Base-by-base conservation (phyloP, 495 filamentous ascomycete genomes). In the Penicillium argentinense region DNA sequence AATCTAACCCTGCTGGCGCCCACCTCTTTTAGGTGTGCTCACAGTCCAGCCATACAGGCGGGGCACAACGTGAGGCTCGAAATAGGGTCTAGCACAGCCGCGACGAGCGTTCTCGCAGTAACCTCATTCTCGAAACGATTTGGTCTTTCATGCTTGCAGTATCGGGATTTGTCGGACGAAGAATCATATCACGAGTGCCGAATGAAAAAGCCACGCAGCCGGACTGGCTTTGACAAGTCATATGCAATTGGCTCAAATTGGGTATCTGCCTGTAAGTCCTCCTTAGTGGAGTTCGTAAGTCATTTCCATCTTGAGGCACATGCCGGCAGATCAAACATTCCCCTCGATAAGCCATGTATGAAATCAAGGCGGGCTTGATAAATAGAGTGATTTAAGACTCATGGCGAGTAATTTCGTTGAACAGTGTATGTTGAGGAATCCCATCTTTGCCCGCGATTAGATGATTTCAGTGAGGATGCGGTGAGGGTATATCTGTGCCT, bases 1-100 rank as follows among this genome's bases (percentile, higher is more conserved):
- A 16, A 34, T 34, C 32, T 16, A 34, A 34, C 32, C 32, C 18
- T 34, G 32, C 32, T 34, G 32, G 18, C 13, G 32, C 7, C 18
- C 32, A 14, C 32, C 32, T 16, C 8, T n/a, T 11, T 11, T 16
- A 16, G 32, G 18, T 16, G 9, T 34, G 13, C 9, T 34, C 32
- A 16, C 16, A 19, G 13, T 9, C 34, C 34, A 38, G 16, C 34
- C 34, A 38, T 38, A 38, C 6, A 38, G 13, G 23, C 1, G 3
- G 16, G 34, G 34, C 16, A 38, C 34, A 38, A 38, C 3, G n/a
- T 38, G 34, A 19, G 34, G 34, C 34, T 38, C n/a, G 17, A 38
- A 38, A 18, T 19, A 14, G 13, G 8, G 7, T 5, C 32, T 22
- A 38, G 6, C 16, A 19, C 34, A 38, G 34, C 34, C 32, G 32